A percentile compares a stretch with the other conserved stretches of the same genome.
phyloP scores from a whole-genome alignment of 2,329 filamentous ascomycete species.

The Lithohypha guttulata region DNA sequence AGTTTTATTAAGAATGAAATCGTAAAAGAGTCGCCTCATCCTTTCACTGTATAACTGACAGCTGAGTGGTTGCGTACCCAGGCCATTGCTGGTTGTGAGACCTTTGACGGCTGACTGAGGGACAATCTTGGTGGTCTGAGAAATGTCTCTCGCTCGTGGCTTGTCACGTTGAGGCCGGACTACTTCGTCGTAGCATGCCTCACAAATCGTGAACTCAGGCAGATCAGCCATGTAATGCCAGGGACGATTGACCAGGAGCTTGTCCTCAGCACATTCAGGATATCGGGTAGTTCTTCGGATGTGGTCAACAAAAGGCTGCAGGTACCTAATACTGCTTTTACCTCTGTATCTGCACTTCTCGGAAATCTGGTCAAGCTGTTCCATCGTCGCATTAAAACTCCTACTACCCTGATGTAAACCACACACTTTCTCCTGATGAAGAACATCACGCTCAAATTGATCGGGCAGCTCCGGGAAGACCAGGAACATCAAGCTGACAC shows the following conservation, averaged over 20 bases:
- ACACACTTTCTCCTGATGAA: conserved; percentile 49
- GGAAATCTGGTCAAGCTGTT: conserved; percentile 45
- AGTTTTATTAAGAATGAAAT: conserved; percentile 51
- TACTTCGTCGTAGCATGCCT: conserved; percentile 72
- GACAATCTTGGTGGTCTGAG: conserved; percentile 47
- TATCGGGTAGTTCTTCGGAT: conserved; percentile 48
- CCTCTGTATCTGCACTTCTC: conserved; percentile 28
- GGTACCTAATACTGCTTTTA: conserved; percentile 20
- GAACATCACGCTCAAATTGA: conserved; percentile 25
- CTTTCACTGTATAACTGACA: conserved; percentile 74
- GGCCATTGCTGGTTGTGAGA: conserved; percentile 9
- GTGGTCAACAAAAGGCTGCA: conserved; percentile 53
- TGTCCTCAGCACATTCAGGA: conserved; percentile 56
- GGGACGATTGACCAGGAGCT: conserved; percentile 47
- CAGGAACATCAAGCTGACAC: conserved; percentile 59
- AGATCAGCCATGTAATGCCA: conserved; percentile 73
- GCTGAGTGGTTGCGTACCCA: conserved; percentile 30
- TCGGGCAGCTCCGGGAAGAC: conserved; percentile 59
- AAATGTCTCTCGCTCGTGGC: conserved; percentile 55
- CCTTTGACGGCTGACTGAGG: conserved; percentile 25
- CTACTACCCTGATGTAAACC: conserved; percentile 54
- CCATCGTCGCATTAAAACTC: conserved; percentile 47
- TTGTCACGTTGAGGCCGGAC: conserved; percentile 55
- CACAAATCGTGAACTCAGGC: conserved; percentile 71
- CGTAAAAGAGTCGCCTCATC: conserved; percentile 64